phyloP scores from a whole-genome alignment of 164 flowering plant genomes.

The Tetracentron sinense region DNA sequence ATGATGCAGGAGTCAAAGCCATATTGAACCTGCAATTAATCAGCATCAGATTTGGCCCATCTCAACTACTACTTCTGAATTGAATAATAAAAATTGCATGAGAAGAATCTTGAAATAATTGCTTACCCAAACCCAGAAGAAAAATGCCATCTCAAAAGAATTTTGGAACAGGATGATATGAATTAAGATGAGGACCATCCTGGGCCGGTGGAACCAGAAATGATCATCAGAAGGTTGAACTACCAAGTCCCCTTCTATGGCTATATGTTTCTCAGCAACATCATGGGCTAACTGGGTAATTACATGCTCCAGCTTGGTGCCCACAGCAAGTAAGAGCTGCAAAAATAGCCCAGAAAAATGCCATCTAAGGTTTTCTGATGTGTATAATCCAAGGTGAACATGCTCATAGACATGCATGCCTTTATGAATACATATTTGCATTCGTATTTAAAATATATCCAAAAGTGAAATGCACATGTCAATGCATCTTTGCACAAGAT shows the following conservation, averaged over 20 bases:
- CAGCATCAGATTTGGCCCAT: neutral
- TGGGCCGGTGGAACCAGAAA: conserved; percentile 70
- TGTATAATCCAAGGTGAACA: too few relatives aligned
- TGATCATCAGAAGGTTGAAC: conserved; percentile 73
- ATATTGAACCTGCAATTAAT: conserved; percentile 20
- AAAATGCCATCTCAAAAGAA: conserved; percentile 75
- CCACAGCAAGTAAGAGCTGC: conserved; percentile 81
- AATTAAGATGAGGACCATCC: conserved; percentile 54
- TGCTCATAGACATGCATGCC: too few relatives aligned
- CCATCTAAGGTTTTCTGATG: neutral
- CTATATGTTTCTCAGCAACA: conserved; percentile 31
- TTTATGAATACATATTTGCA: too few relatives aligned
- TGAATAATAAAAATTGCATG: neutral
- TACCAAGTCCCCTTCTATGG: conserved; percentile 34
- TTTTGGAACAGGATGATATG: conserved; percentile 80
- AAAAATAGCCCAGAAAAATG: conserved; percentile 3
- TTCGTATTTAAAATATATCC: too few relatives aligned
- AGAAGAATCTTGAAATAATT: neutral
- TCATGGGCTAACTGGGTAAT: conserved; percentile 58
- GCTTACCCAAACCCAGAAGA: conserved; percentile 78
- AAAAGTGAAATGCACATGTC: too few relatives aligned
- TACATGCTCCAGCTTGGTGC: conserved; percentile 79
- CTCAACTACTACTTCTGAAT: neutral
- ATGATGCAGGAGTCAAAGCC: conserved; percentile 67
- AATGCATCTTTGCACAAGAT: neutral